Percentiles rank a stretch among this genome's conserved stretches.
Evolutionary conservation across 2,329 filamentous ascomycete species (phyloP).

Genomic region (Ophiostoma ulmi): DNA sequence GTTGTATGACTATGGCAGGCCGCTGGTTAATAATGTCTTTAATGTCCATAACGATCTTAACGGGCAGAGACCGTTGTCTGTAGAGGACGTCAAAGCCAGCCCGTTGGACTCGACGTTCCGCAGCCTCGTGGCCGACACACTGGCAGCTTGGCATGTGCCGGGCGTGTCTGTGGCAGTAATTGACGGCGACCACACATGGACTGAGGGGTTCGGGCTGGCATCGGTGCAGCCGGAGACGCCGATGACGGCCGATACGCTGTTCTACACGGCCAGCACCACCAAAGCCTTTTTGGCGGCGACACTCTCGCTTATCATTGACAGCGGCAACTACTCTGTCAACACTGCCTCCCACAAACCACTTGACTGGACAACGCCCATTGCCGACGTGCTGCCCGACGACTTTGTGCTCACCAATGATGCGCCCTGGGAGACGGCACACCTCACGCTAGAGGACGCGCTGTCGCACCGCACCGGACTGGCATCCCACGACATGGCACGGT

Average conservation of each 20-base stretch:
- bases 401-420: conserved; percentile 42
- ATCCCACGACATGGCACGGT: conserved; percentile 37
- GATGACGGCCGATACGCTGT: conserved; percentile 46
- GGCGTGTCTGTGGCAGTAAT: conserved; percentile 47
- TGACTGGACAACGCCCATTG: conserved; percentile 44
- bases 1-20: not conserved
- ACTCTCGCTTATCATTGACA: conserved; percentile 44
- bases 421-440: conserved; percentile 39
- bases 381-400: conserved; percentile 44
- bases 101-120: conserved; percentile 25
- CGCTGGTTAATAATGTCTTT: not conserved
- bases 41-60: not conserved
- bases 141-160: conserved; percentile 41
- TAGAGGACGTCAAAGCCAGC: not conserved
- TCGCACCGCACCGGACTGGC: conserved; percentile 49
- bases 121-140: conserved; percentile 22
- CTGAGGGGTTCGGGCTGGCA: conserved; percentile 42
- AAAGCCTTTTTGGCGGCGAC: conserved; percentile 50
- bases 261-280: conserved; percentile 50
- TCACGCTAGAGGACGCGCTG: conserved; percentile 50
- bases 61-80: not conserved
- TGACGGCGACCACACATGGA: conserved; percentile 40
- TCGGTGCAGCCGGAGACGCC: conserved; percentile 36
- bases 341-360: conserved; percentile 28
- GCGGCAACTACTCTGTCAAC: conserved; percentile 35